Evolutionary conservation across 441 rosid species (phyloP), one percentile per base, ranked within the genome.

Genomic region (Bruguiera hainesii): DNA sequence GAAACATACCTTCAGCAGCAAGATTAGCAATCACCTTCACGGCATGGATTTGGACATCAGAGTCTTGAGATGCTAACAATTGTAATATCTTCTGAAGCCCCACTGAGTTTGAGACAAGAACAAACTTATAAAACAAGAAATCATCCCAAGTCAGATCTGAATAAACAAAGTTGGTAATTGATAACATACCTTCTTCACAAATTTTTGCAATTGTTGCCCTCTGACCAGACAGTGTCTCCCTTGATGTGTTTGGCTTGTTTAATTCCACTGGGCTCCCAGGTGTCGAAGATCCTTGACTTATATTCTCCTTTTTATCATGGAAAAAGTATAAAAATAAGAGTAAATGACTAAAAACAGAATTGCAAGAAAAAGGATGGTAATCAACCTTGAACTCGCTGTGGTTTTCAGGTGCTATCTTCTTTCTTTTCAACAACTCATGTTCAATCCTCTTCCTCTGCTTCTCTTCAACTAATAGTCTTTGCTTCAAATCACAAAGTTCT

Each of bases 1-100:
- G 30, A 56, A 23, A 70, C 39, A 39, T 63, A 91, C 98, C 98
- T 89, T 93, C 98, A 53, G 96, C 96, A 31, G 98, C 98, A 66
- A 93, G 91, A 82, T 93, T 91, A 52, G 98, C 98, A 71, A 93
- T 87, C 71, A 91, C 93, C 81, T 91, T 93, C 59, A 89, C 91
- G 10, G 91, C 97, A 79, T 91, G 97, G 69, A 83, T 88, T 81
- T 91, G 96, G 68, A 91, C 89, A 56, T 88, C 96, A 10, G 72
- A 50, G 72, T 93, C 98, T 77, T 91, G 95, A 71, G 98, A 93
- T 69, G 80, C 57, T 66, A 91, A 79, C 71, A 90, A 76, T 35
- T 86, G 91, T 66, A 93, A 33, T 81, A 93, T 89, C 85, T 89
- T 93, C 73, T 82, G 89, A 64, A 93, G 80, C 67, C 98, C 96